Percentiles rank a stretch among this genome's conserved stretches.
Conservation (phyloP, 257 asterid genomes). For the Solanum ahanhuiri region DNA sequence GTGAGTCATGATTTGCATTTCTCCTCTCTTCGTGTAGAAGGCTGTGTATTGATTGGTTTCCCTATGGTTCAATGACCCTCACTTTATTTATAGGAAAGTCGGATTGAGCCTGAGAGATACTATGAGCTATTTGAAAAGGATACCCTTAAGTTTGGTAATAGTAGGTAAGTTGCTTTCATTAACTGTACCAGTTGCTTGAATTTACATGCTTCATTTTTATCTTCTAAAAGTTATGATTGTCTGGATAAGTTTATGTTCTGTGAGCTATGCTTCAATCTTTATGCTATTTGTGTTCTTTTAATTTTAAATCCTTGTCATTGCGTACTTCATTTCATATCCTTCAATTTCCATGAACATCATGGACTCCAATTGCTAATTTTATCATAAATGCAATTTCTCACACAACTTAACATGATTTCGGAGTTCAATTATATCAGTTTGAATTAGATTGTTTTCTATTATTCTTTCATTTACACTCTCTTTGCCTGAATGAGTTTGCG, state of each 20-base stretch:
- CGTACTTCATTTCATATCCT: neutral
- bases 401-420: neutral
- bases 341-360: neutral
- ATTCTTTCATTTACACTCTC: neutral
- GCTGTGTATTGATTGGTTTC: neutral
- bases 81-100: constrained; percentile 45
- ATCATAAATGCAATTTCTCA: neutral
- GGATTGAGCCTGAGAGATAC: constrained; percentile 75
- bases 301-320: neutral
- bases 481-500: neutral
- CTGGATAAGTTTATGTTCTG: neutral
- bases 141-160: constrained; percentile 88
- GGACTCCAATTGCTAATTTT: neutral
- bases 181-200: too few species aligned
- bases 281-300: neutral
- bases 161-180: constrained; percentile 66
- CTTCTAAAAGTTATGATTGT: neutral
- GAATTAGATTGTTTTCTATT: neutral
- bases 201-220: too few species aligned
- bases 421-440: neutral
- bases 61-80: neutral
- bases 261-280: neutral
- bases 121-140: constrained; percentile 84
- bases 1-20: constrained; percentile 36
- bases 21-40: neutral